Percentiles rank a stretch among this genome's conserved stretches.
Evolutionary conservation across 108 stramenopile genomes (phyloP).

Genomic region (Pseudonitzschia pungens): DNA sequence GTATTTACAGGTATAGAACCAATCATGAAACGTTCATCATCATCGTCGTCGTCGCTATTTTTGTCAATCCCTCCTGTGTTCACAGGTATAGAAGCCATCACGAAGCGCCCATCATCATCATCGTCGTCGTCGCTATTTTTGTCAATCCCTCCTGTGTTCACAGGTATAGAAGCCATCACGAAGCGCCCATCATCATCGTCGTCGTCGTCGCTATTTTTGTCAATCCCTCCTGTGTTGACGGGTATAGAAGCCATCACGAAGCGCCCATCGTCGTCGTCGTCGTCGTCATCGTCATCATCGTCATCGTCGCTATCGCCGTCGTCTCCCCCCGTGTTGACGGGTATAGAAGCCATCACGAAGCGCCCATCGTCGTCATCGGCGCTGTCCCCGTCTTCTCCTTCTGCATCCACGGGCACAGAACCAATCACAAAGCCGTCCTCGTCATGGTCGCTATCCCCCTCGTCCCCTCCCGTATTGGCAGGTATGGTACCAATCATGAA

Average conservation of each 20-base stretch:
- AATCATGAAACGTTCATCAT: slow-evolving; percentile 2
- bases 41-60: slow-evolving; percentile 30
- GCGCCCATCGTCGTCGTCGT: slow-evolving; percentile 19
- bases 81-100: neutral
- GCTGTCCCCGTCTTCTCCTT: slow-evolving; percentile 10
- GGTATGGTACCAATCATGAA: too few species aligned
- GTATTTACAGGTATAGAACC: neutral
- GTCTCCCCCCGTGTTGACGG: neutral
- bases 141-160: neutral
- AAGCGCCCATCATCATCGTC: neutral
- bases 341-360: neutral
- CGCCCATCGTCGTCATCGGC: slow-evolving; percentile 28
- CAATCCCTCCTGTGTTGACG: neutral
- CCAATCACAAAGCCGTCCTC: slow-evolving; percentile 7
- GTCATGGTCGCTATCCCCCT: neutral
- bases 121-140: neutral
- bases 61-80: neutral
- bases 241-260: neutral
- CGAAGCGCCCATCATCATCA: too few species aligned
- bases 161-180: too few species aligned
- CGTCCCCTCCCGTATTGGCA: too few species aligned
- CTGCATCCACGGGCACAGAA: too few species aligned
- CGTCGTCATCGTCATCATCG: slow-evolving; percentile 34
- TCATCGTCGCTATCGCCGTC: slow-evolving; percentile 7
- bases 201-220: neutral